Evolutionary conservation across 208 protist species (phyloP), one percentile per base, ranked within the genome.

Genomic region (Acanthamoeba sp.): DNA sequence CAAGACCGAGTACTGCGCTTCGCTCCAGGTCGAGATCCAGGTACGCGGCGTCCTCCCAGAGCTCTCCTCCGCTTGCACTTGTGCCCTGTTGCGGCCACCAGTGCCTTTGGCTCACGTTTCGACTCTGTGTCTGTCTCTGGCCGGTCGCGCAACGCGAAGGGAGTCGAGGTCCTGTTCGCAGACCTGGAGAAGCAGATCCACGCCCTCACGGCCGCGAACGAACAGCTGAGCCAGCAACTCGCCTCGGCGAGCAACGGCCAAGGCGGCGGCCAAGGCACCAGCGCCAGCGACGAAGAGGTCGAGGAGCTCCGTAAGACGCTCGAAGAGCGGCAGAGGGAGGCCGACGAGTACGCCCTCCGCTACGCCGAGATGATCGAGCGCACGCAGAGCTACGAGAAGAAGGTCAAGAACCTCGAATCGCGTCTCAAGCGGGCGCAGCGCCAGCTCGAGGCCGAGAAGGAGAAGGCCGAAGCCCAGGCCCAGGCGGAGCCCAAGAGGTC

Each of bases 331-430:
- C 42, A 85, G 76, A n/a, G 32, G 40, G 76, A 85, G 45, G 76
- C 76, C 22, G 76, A 85, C n/a, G n/a, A 36, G n/a, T 85, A 85
- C 45, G 76, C 76, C 24, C 76, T 85, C 45, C 36, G 32, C n/a
- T 85, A 85, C 45, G 18, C 76, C 12, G 76, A 85, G 76, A 85
- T 85, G 76, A 85, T 85, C 76, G 42, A 85, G 76, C 27, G 32
- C n/a, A 85, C 20, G 76, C 76, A 85, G 42, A 57, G 9, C 76
- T 85, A 38, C n/a, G 76, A 85, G 76, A 50, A 38, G 42, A 85
- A 85, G 76, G 45, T 85, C 27, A 85, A 85, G 42, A 85, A 50
- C 45, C 76, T 85, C 45, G 76, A 85, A 42, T 32, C 76, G 42
- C 38, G 45, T 6, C 76, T 85, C n/a, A 85, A 85, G 76, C 76